phyloP scores from a whole-genome alignment of 2,329 filamentous ascomycete species.

The Xylariales sp. region DNA sequence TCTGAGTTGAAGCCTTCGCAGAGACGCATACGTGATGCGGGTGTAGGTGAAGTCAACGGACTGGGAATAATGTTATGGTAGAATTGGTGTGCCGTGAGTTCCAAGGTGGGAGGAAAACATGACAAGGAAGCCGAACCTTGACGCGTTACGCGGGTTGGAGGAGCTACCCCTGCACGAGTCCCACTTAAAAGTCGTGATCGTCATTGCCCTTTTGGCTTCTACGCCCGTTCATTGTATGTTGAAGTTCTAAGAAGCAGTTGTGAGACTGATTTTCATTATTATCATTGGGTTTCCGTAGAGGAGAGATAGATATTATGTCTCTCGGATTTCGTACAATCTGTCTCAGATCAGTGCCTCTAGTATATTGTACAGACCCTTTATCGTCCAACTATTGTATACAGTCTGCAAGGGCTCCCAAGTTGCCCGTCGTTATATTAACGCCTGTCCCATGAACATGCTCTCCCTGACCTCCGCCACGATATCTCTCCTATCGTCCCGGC shows the following conservation, averaged over 20 bases:
- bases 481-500: conserved; percentile 83
- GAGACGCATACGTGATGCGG: too few species aligned
- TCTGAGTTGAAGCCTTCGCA: too few species aligned
- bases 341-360: too few species aligned
- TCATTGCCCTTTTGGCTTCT: neutral
- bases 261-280: too few species aligned
- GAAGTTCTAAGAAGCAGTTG: too few species aligned
- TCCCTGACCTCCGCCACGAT: conserved; percentile 88
- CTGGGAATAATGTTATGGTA: neutral
- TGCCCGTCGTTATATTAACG: conserved; percentile 69
- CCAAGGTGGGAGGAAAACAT: conserved; percentile 9
- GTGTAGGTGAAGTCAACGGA: neutral
- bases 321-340: too few species aligned
- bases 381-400: too few species aligned
- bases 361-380: too few species aligned
- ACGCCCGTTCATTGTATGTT: neutral
- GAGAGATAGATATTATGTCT: too few species aligned
- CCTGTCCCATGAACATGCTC: conserved; percentile 79
- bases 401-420: too few species aligned
- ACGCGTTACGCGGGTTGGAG: conserved; percentile 10
- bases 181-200: neutral
- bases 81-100: conserved; percentile 6
- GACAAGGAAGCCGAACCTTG: neutral
- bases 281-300: too few species aligned
- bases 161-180: neutral